Evolutionary conservation across 2,329 filamentous ascomycete species (phyloP).

Genomic region (Fusarium tanahbumbuense): DNA sequence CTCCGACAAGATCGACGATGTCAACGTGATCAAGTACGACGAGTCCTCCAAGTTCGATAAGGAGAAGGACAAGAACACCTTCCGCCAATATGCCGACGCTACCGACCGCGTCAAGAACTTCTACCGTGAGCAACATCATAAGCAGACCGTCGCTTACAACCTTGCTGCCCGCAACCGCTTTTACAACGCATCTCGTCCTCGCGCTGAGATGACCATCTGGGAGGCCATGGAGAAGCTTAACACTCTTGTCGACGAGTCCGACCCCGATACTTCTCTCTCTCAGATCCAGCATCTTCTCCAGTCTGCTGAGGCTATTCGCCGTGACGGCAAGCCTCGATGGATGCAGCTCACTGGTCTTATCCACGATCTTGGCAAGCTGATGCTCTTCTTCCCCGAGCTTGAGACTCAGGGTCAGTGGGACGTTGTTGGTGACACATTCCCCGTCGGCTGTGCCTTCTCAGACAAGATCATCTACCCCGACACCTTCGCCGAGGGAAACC

Average conservation of each 20-base stretch:
- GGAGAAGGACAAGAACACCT: constrained; percentile 81
- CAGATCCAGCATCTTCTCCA: constrained; percentile 93
- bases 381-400: constrained; percentile 76
- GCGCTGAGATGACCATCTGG: constrained; percentile 86
- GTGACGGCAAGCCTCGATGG: constrained; percentile 85
- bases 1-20: constrained; percentile 62
- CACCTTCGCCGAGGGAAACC: constrained; percentile 77
- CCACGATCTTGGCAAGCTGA: constrained; percentile 83
- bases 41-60: constrained; percentile 74
- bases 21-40: constrained; percentile 65
- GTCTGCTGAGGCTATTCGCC: constrained; percentile 87
- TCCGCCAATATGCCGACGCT: constrained; percentile 85
- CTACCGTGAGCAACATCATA: constrained; percentile 78
- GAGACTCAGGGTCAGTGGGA: constrained; percentile 89
- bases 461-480: constrained; percentile 82
- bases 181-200: constrained; percentile 68
- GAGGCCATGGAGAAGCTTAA: constrained; percentile 93
- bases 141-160: constrained; percentile 87
- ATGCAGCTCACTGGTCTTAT: constrained; percentile 83
- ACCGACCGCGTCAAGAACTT: constrained; percentile 88
- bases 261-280: constrained; percentile 86
- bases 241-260: constrained; percentile 89
- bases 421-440: constrained; percentile 88
- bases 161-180: constrained; percentile 74
- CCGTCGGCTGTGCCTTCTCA: constrained; percentile 81